Conservation (phyloP, 805 yeast genomes). For the Kodamaea laetipori region DNA sequence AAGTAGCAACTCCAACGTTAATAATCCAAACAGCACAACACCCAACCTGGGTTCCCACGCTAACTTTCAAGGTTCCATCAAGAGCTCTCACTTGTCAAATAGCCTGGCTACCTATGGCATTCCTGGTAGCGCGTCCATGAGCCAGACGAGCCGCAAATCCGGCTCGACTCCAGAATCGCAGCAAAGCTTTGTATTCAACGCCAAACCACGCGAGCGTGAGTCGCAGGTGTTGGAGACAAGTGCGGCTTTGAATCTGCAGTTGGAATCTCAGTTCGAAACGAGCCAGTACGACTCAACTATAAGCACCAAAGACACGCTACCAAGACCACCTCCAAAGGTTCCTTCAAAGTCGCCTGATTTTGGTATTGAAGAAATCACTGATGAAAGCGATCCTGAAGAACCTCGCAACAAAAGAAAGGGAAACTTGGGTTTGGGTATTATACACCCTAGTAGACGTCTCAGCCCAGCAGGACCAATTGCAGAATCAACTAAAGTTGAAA, state of each 20-base stretch:
- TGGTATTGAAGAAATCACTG: conserved; percentile 41
- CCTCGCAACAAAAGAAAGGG: conserved; percentile 2
- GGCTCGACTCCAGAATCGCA: not conserved
- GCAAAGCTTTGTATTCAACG: not conserved
- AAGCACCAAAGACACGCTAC: conserved; percentile 1
- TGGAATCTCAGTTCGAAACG: conserved; percentile 22
- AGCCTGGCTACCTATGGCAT: not conserved
- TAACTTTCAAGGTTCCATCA: not conserved
- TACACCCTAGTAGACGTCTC: not conserved
- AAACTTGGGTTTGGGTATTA: conserved; percentile 8
- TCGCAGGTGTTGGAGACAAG: conserved; percentile 24
- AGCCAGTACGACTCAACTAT: not conserved
- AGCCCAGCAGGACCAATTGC: conserved; percentile 12
- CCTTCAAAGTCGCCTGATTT: conserved; percentile 27
- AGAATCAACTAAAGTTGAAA: conserved; percentile 17
- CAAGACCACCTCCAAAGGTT: conserved; percentile 1
- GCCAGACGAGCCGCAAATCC: not conserved
- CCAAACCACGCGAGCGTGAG: conserved; percentile 1
- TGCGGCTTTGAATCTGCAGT: conserved; percentile 28
- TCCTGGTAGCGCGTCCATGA: not conserved
- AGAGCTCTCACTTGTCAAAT: not conserved
- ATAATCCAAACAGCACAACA: conserved; percentile 3
- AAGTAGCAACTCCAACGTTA: not conserved
- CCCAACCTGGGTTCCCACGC: conserved; percentile 2
- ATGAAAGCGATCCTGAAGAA: conserved; percentile 26